Base-by-base conservation (phyloP, 371 early-diverging fungal genomes). In the Mucor circinelloides region DNA sequence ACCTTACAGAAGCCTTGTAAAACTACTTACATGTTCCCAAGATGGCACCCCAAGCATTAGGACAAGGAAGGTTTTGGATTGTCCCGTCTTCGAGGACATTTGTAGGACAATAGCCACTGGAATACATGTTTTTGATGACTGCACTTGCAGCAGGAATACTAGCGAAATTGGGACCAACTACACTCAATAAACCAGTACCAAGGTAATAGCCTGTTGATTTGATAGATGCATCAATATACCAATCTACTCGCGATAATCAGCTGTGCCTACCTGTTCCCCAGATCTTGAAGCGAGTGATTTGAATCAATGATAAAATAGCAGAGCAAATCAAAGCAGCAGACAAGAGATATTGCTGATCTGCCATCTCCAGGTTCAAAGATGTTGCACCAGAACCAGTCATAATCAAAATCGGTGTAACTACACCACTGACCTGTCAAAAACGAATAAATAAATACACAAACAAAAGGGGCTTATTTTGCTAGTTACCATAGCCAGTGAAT, bases 281-380 rank as follows among this genome's bases (percentile, higher is more conserved):
- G 7, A 86, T 66, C 62, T 75, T 77, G 57, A 88, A 88, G 31
- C 85, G 85, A 31, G 87, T 86, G 44, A 88, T 88, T 69, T 88
- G 89, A 60, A 88, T 66, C 15, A 84, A 58, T 8, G 87, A 88
- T 52, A 80, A 66, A 60, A 83, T 6, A 61, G 87, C 89, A 21
- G 85, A 86, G 17, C 79, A 70, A 48, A 88, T 88, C n/a, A 88
- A 68, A n/a, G 89, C 84, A 6, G 86, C 83, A 6, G 83, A 84
- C 30, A 88, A 57, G 70, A 87, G 75, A 40, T 88, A 85, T 19
- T 83, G 81, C 40, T 81, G 85, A 63, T 79, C 77, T 3, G 74
- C 80, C 17, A 69, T 56, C 6, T 73, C 60, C 40, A 88, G 65
- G 54, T 88, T 88, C 55, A 88, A 75, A 12, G 82, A 69, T 7